A percentile compares a stretch with the other conserved stretches of the same genome.
Evolutionary conservation across 2,329 filamentous ascomycete species (phyloP).

Genomic region (Neurospora crassa): DNA sequence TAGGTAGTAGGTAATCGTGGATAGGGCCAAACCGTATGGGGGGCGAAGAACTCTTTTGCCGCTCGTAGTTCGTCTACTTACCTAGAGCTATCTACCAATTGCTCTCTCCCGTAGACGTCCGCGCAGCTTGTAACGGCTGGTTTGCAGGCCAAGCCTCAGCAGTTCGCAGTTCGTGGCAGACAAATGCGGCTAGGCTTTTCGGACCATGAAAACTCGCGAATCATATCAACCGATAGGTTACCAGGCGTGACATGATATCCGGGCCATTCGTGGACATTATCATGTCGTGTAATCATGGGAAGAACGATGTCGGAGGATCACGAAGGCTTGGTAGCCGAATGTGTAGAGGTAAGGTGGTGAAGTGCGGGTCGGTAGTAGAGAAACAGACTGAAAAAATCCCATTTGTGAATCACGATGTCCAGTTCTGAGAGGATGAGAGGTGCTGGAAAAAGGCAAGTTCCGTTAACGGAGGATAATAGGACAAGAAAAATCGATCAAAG

Average conservation of each 20-base stretch:
- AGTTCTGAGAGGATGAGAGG: not conserved
- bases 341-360: not conserved
- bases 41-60: not conserved
- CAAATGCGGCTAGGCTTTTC: constrained; percentile 4
- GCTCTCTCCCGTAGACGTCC: not conserved
- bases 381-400: not conserved
- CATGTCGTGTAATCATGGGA: constrained; percentile 6
- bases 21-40: not conserved
- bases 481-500: not conserved
- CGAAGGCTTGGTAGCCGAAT: not conserved
- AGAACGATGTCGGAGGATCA: not conserved
- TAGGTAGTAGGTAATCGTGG: not conserved
- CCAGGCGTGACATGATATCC: constrained; percentile 1
- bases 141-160: not conserved
- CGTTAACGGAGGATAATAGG: not conserved
- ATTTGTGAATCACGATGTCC: not conserved
- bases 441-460: not conserved
- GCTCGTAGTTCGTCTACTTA: not conserved
- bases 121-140: not conserved
- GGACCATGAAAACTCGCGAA: not conserved
- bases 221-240: not conserved
- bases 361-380: not conserved
- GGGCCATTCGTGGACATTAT: constrained; percentile 1
- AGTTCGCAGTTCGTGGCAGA: not conserved
- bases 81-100: not conserved